Base-by-base conservation (phyloP, 805 yeast genomes). In the Starmerella tilneyi region DNA sequence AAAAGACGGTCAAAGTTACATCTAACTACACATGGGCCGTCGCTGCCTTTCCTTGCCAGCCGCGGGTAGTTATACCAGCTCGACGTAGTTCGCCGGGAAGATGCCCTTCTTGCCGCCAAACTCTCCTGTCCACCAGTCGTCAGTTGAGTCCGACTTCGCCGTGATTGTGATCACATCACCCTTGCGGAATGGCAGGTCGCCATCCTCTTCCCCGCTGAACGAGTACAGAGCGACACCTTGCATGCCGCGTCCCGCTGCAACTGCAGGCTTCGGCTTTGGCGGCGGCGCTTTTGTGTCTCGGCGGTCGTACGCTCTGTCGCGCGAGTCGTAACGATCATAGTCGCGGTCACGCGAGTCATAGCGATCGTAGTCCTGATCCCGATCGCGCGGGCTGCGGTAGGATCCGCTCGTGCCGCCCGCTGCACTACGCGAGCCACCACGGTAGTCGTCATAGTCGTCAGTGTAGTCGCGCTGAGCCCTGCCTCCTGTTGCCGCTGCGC, bases 61-160 rank as follows among this genome's bases (percentile, higher is more conserved):
- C 16, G 32, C 33, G 27, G 20, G n/a, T 34, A 21, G 11, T 56
- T 59, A 80, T 43, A 78, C 74, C 56, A 88, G 64, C 60, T 88
- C 94, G 34, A 89, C 96, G 60, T 89, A 89, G 62, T 89, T 89
- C 2, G 98, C 98, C 9, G 98, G 98, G 73, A 89, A 89, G 19
- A 88, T 88, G 34, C 98, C 98, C 56, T 84, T 84, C 50, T 66
- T 66, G 11, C 94, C 89, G 54, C 82, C 83, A 44, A 78, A 68
- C 60, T 82, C 78, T 22, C 98, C 98, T 0, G 96, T 85, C 98
- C 98, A 92, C 98, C 98, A 92, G 62, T 92, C 97, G 62, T 92
- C 94, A 41, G 78, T 76, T 12, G 95, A 81, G 8, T 82, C 88
- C 9, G 92, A 78, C 63, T 83, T 84, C 63, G 86, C 84, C 45